Percentiles rank a stretch among this genome's conserved stretches.
Conservation (phyloP, 2,329 filamentous ascomycete genomes). For the Xylaria sp. region DNA sequence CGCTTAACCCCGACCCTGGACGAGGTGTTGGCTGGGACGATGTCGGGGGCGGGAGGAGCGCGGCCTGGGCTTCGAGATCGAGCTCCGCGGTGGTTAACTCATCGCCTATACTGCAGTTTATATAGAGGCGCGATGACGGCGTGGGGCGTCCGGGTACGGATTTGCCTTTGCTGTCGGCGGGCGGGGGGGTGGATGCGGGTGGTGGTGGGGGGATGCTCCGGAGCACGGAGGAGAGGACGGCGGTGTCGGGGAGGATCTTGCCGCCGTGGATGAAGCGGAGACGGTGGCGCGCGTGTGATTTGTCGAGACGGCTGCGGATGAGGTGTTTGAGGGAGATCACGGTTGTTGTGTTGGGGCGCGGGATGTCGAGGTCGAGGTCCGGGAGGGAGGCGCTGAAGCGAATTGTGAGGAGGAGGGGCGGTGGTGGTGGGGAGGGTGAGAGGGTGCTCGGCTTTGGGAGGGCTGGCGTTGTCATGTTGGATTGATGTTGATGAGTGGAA, state of each 20-base stretch:
- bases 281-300: slow-evolving; percentile 58
- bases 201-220: slow-evolving; percentile 47
- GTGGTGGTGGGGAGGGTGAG: slow-evolving; percentile 11
- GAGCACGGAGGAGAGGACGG: slow-evolving; percentile 63
- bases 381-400: slow-evolving; percentile 84
- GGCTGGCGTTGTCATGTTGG: slow-evolving; percentile 6
- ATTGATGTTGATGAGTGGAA: background rate
- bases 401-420: slow-evolving; percentile 67
- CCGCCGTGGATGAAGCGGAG: slow-evolving; percentile 88
- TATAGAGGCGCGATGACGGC: slow-evolving; percentile 61
- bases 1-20: slow-evolving; percentile 7
- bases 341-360: slow-evolving; percentile 62
- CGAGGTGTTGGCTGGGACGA: slow-evolving; percentile 3
- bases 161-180: slow-evolving; percentile 60
- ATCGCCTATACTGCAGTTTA: slow-evolving; percentile 89
- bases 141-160: slow-evolving; percentile 47
- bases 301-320: slow-evolving; percentile 66
- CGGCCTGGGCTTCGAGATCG: slow-evolving; percentile 54
- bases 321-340: slow-evolving; percentile 74
- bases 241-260: slow-evolving; percentile 72
- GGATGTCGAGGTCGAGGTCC: slow-evolving; percentile 74
- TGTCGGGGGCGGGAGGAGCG: slow-evolving; percentile 23
- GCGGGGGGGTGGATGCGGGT: slow-evolving; percentile 8
- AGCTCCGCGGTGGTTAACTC: slow-evolving; percentile 65
- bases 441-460: slow-evolving; percentile 1